These are phyloP conservation scores for Emmonsiellopsis sp. DNA, from an alignment of 2,329 filamentous ascomycete genomes.

Conservation along the genomic window DNA sequence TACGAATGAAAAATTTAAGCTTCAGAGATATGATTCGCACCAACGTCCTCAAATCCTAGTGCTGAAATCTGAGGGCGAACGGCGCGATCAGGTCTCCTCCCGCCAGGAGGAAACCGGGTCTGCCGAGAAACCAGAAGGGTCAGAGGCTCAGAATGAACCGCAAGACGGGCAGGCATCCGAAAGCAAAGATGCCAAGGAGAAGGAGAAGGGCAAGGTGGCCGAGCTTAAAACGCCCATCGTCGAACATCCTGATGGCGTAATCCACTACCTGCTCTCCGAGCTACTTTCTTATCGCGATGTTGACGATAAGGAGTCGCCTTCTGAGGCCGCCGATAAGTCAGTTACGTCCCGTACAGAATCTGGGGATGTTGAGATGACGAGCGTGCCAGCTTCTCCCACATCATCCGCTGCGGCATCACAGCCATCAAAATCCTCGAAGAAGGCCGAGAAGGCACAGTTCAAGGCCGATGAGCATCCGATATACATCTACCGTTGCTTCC, in stretches of 20 bases:
- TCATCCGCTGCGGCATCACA: conserved; percentile 20
- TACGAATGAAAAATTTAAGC: conserved; percentile 72
- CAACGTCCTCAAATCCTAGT: conserved; percentile 45
- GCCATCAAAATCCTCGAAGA: conserved; percentile 39
- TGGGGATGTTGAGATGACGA: conserved; percentile 44
- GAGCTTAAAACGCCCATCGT: conserved; percentile 77
- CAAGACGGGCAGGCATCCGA: conserved; percentile 9
- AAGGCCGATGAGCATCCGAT: conserved; percentile 90
- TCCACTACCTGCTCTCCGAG: conserved; percentile 90
- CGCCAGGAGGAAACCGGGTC: conserved; percentile 17
- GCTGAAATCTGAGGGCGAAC: conserved; percentile 41
- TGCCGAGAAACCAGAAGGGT: conserved; percentile 25
- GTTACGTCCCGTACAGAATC: conserved; percentile 22
- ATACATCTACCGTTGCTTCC: conserved; percentile 91
- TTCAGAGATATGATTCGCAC: conserved; percentile 53
- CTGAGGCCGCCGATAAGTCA: conserved; percentile 5
- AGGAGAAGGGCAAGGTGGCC: conserved; percentile 43
- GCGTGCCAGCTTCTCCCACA: conserved; percentile 28
- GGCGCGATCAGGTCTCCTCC: neutral
- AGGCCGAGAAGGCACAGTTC: conserved; percentile 64
- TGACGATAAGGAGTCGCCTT: conserved; percentile 62
- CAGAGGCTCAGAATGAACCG: conserved; percentile 11
- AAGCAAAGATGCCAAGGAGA: conserved; percentile 15
- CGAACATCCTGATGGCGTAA: conserved; percentile 87
- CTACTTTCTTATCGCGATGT: conserved; percentile 86